Percentiles rank a stretch among this genome's conserved stretches.
Evolutionary conservation across 2,329 filamentous ascomycete species (phyloP).

Genomic region (Chrysoporthe austroafricana): DNA sequence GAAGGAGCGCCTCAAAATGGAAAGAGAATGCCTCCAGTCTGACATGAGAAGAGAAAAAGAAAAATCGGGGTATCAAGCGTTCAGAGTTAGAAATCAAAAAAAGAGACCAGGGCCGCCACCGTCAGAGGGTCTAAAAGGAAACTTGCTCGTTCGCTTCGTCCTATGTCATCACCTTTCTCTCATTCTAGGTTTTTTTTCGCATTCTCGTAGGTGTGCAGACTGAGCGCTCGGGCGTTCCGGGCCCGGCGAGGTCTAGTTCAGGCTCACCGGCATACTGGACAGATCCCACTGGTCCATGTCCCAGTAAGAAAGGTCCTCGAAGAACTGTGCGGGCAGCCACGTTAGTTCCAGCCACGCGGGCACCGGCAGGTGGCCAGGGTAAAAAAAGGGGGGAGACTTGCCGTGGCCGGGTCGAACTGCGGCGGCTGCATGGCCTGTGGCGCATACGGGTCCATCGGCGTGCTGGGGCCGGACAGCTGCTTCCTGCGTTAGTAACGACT

Average conservation of each 20-base stretch:
- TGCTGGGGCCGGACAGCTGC: conserved; percentile 10
- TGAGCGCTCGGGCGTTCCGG: background rate
- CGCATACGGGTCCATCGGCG: conserved; percentile 19
- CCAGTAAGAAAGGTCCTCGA: conserved; percentile 33
- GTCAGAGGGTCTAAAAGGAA: background rate
- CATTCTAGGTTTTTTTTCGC: background rate
- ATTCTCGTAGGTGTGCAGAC: background rate
- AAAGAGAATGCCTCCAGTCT: background rate
- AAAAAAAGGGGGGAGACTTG: background rate
- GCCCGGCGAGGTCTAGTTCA: conserved; percentile 4
- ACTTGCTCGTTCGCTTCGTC: background rate
- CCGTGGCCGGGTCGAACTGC: conserved; percentile 20
- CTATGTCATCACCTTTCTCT: background rate
- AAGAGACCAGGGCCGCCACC: background rate
- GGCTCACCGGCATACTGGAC: conserved; percentile 15
- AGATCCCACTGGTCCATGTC: conserved; percentile 44
- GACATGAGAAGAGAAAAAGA: background rate
- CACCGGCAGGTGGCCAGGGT: background rate
- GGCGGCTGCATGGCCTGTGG: conserved; percentile 6
- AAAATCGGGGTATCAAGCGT: conserved; percentile 15
- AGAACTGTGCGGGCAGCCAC: conserved; percentile 16
- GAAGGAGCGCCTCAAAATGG: background rate
- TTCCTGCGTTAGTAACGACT: background rate
- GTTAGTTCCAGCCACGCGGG: conserved; percentile 2
- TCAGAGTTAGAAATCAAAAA: background rate